These are phyloP conservation scores for Clitopilus hobsonii DNA, from an alignment of 768 basidiomycete species.

Conservation along the genomic window DNA sequence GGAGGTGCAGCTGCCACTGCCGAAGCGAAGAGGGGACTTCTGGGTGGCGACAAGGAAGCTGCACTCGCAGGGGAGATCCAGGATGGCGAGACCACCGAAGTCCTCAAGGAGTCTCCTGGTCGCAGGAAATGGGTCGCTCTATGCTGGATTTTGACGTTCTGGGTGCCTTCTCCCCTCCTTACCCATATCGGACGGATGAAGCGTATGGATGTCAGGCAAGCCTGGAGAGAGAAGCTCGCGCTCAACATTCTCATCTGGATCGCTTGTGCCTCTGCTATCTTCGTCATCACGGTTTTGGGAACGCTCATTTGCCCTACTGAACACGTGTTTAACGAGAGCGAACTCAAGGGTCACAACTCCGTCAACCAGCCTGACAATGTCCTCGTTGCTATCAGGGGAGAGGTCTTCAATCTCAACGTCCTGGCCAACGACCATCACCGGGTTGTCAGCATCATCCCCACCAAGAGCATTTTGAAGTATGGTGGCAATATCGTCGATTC, in stretches of 20 bases:
- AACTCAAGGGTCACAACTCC: conserved; percentile 71
- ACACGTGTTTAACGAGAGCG: conserved; percentile 79
- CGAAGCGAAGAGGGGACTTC: conserved; percentile 63
- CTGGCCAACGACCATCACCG: conserved; percentile 65
- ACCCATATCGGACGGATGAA: conserved; percentile 86
- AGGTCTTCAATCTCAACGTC: conserved; percentile 83
- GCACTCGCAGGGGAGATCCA: conserved; percentile 73
- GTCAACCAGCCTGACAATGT: conserved; percentile 66
- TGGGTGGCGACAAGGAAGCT: conserved; percentile 65
- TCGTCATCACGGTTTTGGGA: conserved; percentile 89
- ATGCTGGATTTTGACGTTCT: conserved; percentile 89
- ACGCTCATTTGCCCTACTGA: conserved; percentile 91
- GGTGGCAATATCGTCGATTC: conserved; percentile 71
- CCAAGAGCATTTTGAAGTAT: conserved; percentile 75
- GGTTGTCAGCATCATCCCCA: conserved; percentile 66
- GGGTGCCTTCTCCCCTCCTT: conserved; percentile 74
- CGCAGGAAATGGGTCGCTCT: conserved; percentile 84
- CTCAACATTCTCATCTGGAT: conserved; percentile 97
- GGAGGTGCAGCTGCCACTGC: conserved; percentile 35
- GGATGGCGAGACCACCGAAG: conserved; percentile 86
- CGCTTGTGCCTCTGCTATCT: conserved; percentile 80
- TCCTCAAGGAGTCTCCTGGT: conserved; percentile 76
- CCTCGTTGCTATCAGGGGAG: conserved; percentile 82
- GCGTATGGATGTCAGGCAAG: conserved; percentile 87
- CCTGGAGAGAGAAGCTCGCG: conserved; percentile 96